Evolutionary conservation across 1,284 basidiomycete genomes (phyloP), one percentile per base, ranked within the genome.

Genomic region (Tylopilus orsonianus): DNA sequence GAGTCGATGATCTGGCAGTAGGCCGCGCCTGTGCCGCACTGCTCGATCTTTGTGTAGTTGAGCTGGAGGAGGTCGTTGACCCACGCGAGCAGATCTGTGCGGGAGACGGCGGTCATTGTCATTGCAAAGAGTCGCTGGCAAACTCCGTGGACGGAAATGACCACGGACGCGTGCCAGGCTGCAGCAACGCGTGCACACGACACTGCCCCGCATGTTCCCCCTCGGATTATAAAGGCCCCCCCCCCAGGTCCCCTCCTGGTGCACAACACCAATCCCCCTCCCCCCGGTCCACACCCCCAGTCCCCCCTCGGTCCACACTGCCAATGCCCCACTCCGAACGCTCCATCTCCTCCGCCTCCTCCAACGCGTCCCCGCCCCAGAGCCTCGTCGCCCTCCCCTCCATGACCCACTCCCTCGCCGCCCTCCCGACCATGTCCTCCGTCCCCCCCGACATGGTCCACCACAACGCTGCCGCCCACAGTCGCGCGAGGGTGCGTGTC

Each of bases 1-100:
- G 90, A 93, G 75, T 98, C 95, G 49, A 97, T 73, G 64, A 97
- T 78, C 70, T 95, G 93, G 68, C 92, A 93, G 70, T 95, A 95
- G 26, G 90, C 90, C 13, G 80, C 89, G 52, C 93, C 93, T 1
- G 85, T 83, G 26, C 95, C 95, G 66, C 92, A 97, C 71, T 98
- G 93, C 70, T 96, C 93, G 53, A 97, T 73, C 71, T 97, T 98
- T 26, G 89, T 93, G 72, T 97, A 94, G 71, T 88, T 90, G 67
- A 93, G 73, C 61, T 88, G 84, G 8, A 98, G 80, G 18, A 99
- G 84, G 40, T 96, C 91, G 71, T 98, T 98, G 64, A 97, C 75
- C 97, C 97, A 99, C 42, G 79, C 78, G 34, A 99, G 66, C 26
- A 99, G 80, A 65, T 99, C 97, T 40, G 90, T 89, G 65, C 96